Percentiles rank a stretch among this genome's conserved stretches.
Evolutionary conservation across 2,329 filamentous ascomycete genomes (phyloP).

Genomic region (Pezicula radicicola): DNA sequence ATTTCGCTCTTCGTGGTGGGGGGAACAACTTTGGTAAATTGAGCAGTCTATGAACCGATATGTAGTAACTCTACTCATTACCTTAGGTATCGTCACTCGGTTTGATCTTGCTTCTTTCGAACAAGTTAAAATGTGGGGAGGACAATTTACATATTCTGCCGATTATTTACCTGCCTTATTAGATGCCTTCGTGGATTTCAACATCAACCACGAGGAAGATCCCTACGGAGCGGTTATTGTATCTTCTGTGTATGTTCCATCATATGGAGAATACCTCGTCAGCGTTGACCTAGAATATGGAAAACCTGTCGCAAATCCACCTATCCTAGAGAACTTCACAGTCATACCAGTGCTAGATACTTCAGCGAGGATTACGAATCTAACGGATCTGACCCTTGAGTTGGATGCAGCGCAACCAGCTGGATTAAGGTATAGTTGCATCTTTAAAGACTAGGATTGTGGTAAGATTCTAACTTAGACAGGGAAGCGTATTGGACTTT

Average conservation of each 20-base stretch:
- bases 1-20: conserved; percentile 51
- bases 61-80: no score
- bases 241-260: not conserved
- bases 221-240: conserved; percentile 1
- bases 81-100: conserved; percentile 35
- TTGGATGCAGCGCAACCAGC: not conserved
- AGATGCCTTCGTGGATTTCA: conserved; percentile 1
- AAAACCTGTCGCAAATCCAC: conserved; percentile 3
- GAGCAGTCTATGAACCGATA: no score
- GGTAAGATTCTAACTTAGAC: no score
- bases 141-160: not conserved
- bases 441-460: no score
- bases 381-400: not conserved
- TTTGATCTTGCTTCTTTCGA: conserved; percentile 26
- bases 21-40: conserved; percentile 48
- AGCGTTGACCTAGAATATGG: conserved; percentile 1
- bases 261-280: not conserved
- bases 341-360: not conserved
- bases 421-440: not conserved
- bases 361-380: not conserved
- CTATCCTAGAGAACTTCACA: not conserved
- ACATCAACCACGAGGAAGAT: conserved; percentile 1
- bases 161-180: not conserved
- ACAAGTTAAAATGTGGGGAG: conserved; percentile 4
- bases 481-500: no score